Base-by-base conservation (phyloP, 768 basidiomycete species). In the Auricularia sp. region DNA sequence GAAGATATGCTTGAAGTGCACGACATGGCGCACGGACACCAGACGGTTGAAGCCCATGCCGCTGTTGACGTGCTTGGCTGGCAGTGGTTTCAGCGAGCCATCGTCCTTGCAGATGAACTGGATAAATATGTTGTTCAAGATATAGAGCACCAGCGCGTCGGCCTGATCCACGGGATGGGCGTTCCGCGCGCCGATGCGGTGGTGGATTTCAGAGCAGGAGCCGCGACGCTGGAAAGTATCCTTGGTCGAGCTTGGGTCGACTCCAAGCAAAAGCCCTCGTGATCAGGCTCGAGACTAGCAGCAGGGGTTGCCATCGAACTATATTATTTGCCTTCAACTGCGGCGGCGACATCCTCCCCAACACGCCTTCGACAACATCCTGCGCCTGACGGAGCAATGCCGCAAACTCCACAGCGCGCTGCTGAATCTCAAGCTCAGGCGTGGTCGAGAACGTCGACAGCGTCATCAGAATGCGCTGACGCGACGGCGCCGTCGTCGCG, bases 61-160 rank as follows among this genome's bases (percentile, higher is more conserved):
- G 5, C 97, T 99, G 74, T 99, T 97, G 67, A 99, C 91, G 70
- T 99, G 97, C 76, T 94, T 94, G 39, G 88, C 85, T 29, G 97
- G 97, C 14, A 99, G 83, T 1, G 83, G 66, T 62, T 83, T 86
- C 14, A 99, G 82, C 21, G 87, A 85, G 45, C 90, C 89, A 65
- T 95, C 90, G 54, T 85, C 83, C 75, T 98, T 96, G 61, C 97
- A 90, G 74, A 98, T 98, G 80, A 90, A 99, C 71, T 98, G 95
- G 73, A 99, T 98, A 74, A 98, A 99, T 64, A 99, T 97, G 73
- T 97, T 98, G 80, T 99, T 99, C 97, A 97, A 99, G 69, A 99
- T 95, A 76, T 96, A 94, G 65, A 99, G 83, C n/a, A n/a, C n/a
- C n/a, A n/a, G n/a, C n/a, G n/a, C n/a, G n/a, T n/a, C n/a, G n/a